phyloP scores from a whole-genome alignment of 2,329 filamentous ascomycete species.

The Nigrospora sphaerica region DNA sequence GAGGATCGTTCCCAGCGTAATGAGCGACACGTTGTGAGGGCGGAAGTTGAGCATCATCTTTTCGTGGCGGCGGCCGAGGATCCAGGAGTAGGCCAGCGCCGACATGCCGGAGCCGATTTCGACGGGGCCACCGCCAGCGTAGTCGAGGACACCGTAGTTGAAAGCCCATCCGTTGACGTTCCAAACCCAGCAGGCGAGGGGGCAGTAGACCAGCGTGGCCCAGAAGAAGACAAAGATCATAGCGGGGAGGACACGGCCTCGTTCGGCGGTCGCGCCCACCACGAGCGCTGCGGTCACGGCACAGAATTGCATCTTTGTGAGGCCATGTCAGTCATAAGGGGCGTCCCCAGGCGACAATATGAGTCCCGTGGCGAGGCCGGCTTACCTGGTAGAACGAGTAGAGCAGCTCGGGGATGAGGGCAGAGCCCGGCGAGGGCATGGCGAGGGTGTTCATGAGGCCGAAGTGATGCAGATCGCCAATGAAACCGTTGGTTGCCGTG shows the following conservation, averaged over 20 bases:
- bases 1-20: constrained; percentile 88
- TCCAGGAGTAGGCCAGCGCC: constrained; percentile 90
- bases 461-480: constrained; percentile 85
- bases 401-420: constrained; percentile 80
- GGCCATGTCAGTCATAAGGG: no score
- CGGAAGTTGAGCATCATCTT: constrained; percentile 99
- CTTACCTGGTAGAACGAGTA: constrained; percentile 89
- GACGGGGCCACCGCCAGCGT: constrained; percentile 92
- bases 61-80: constrained; percentile 92
- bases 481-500: constrained; percentile 78
- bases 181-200: constrained; percentile 94
- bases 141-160: constrained; percentile 88
- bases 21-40: constrained; percentile 95
- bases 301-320: constrained; percentile 84
- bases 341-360: no score
- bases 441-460: constrained; percentile 80
- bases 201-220: constrained; percentile 97
- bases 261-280: constrained; percentile 86
- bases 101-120: constrained; percentile 93
- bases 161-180: constrained; percentile 89
- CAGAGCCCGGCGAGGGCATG: constrained; percentile 78
- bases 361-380: background rate
- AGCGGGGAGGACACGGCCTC: constrained; percentile 83
- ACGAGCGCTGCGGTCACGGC: constrained; percentile 87
- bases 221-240: constrained; percentile 96